Base-by-base conservation (phyloP, 768 basidiomycete genomes). In the Lentinula lateritia region DNA sequence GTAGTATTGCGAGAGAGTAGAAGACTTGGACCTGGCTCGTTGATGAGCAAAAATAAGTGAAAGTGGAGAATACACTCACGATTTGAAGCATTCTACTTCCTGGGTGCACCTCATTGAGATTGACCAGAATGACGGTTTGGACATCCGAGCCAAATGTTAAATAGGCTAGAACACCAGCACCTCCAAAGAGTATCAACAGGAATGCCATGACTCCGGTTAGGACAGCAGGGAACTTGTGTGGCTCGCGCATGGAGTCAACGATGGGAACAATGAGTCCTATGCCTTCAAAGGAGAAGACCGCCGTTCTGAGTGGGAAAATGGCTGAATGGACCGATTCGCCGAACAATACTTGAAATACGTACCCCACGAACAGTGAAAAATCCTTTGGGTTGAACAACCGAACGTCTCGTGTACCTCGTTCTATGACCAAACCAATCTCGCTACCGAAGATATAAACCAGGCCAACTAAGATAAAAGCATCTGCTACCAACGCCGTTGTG, bases 271-370 rank as follows among this genome's bases (percentile, higher is more conserved):
- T 78, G 83, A 98, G 77, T 52, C 96, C 97, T 66, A 99, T 93
- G 8, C 96, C 96, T 74, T 99, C 96, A 67, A 98, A 99, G 1
- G 97, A 93, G 74, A 98, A 98, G 35, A 98, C 96, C 3, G 97
- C 96, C 23, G 97, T 98, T 7, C 95, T 93, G 63, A 52, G 18
- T 18, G 6, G 46, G 9, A 5, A 43, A 41, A 16, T 32, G 15
- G 60, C 63, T 5, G 65, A 52, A 52, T 61, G 52, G 39, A n/a
- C 15, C 34, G 6, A 50, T 38, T 16, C 2, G 3, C 12, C 16
- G 43, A 45, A 16, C 2, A 8, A 45, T 15, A 16, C 5, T 23
- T 23, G 5, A 9, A 10, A 48, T 3, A 75, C 87, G 65, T 66
- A 92, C 90, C 94, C 97, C 61, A 99, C 90, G 63, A 99, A 85